Conservation (phyloP, 805 yeast species). For the Kluyveromyces nonfermentans region DNA sequence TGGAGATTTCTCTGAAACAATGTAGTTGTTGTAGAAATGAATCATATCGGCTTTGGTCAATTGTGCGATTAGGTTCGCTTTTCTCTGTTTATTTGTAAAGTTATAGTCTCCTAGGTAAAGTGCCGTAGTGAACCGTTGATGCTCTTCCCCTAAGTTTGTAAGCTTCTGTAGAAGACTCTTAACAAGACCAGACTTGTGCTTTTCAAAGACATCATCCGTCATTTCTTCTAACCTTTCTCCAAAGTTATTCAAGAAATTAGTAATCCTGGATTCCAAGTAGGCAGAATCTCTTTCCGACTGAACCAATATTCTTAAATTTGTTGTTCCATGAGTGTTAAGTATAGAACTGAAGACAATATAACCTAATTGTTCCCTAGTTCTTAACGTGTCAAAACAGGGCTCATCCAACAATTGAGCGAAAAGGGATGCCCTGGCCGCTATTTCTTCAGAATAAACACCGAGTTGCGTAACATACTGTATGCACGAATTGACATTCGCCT, state of each 20-base stretch:
- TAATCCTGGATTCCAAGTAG: constrained; percentile 70
- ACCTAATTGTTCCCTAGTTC: constrained; percentile 93
- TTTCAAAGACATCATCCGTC: constrained; percentile 54
- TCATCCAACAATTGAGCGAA: constrained; percentile 68
- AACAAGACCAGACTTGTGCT: constrained; percentile 60
- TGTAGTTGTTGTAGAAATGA: constrained; percentile 40
- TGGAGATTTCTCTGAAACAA: constrained; percentile 31
- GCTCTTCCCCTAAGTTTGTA: constrained; percentile 75
- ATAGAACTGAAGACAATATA: constrained; percentile 83
- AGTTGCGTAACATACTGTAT: constrained; percentile 70
- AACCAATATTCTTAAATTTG: constrained; percentile 51
- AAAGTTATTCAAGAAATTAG: constrained; percentile 47
- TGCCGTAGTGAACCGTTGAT: constrained; percentile 50
- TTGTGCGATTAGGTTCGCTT: constrained; percentile 45
- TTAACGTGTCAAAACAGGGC: constrained; percentile 79
- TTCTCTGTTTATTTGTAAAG: constrained; percentile 48
- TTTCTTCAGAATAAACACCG: constrained; percentile 39
- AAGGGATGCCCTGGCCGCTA: constrained; percentile 48
- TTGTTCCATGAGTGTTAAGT: constrained; percentile 56
- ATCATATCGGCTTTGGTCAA: constrained; percentile 50
- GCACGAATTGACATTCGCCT: constrained; percentile 71
- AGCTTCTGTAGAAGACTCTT: constrained; percentile 58
- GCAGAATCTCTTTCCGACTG: constrained; percentile 76
- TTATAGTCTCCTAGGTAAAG: constrained; percentile 75
- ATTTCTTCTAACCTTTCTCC: constrained; percentile 39